Conservation (phyloP, 192 early-diverging fungal genomes). For the Coemansia sp. region DNA sequence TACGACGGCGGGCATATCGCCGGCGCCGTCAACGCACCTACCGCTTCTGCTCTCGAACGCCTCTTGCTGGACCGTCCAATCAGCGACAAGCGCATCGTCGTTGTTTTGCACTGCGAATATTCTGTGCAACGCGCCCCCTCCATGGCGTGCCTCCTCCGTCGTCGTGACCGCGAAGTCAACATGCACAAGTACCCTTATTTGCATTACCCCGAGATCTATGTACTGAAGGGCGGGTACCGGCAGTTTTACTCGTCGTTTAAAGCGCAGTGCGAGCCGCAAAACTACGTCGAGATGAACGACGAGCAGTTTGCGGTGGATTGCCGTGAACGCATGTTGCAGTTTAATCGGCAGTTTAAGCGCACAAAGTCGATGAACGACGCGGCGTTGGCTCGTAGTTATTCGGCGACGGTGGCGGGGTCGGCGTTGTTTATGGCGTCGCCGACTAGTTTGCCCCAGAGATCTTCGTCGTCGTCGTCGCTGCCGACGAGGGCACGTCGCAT, state of each 20-base stretch:
- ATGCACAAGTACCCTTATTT: conserved; percentile 69
- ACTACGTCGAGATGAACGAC: conserved; percentile 81
- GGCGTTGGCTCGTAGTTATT: conserved; percentile 15
- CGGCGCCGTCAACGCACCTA: conserved; percentile 70
- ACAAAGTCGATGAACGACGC: conserved; percentile 55
- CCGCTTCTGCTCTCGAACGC: conserved; percentile 59
- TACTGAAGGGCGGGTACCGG: conserved; percentile 82
- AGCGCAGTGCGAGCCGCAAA: conserved; percentile 67
- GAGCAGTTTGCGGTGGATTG: conserved; percentile 58
- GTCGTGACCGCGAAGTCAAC: conserved; percentile 73
- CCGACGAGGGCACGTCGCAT: conserved; percentile 23
- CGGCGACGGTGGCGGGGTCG: conserved; percentile 16
- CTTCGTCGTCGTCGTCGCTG: conserved; percentile 28
- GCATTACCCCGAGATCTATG: conserved; percentile 83
- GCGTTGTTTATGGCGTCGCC: conserved; percentile 37
- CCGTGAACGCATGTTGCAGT: conserved; percentile 50
- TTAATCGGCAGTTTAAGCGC: conserved; percentile 58
- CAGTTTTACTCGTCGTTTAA: conserved; percentile 65
- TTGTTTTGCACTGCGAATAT: conserved; percentile 89
- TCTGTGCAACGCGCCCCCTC: conserved; percentile 75
- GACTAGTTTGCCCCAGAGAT: conserved; percentile 11
- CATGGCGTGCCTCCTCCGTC: conserved; percentile 78
- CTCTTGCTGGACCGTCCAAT: conserved; percentile 58
- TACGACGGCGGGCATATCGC: conserved; percentile 82
- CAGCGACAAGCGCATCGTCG: conserved; percentile 54